These are phyloP conservation scores for Chalciporus sphaerocephalus DNA, from an alignment of 768 basidiomycete genomes.

Conservation along the genomic window DNA sequence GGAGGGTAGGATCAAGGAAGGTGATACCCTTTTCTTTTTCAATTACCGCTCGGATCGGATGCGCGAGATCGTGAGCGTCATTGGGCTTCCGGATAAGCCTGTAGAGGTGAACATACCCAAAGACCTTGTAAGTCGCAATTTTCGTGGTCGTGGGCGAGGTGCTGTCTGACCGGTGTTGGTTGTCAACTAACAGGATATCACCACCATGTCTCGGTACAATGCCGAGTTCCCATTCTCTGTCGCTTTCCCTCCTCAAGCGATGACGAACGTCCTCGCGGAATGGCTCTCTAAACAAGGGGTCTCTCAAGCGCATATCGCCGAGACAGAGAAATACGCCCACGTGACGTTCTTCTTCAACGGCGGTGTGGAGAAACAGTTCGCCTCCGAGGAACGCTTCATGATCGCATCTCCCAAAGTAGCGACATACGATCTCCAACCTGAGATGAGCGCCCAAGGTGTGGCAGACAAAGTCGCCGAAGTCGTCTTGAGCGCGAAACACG, in stretches of 20 bases:
- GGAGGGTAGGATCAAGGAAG: conserved; percentile 76
- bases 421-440: conserved; percentile 88
- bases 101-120: conserved; percentile 79
- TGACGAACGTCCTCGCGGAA: conserved; percentile 94
- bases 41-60: conserved; percentile 97
- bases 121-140: conserved; percentile 54
- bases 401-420: conserved; percentile 90
- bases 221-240: conserved; percentile 83
- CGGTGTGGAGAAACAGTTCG: conserved; percentile 89
- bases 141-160: neutral
- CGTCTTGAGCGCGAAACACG: conserved; percentile 60
- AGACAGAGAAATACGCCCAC: conserved; percentile 98
- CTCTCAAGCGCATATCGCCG: conserved; percentile 90
- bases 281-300: conserved; percentile 76
- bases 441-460: conserved; percentile 85
- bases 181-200: conserved; percentile 54
- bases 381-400: conserved; percentile 78
- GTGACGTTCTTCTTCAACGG: conserved; percentile 99
- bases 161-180: neutral
- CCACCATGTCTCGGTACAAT: conserved; percentile 94
- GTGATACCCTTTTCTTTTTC: conserved; percentile 91
- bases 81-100: conserved; percentile 79
- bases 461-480: conserved; percentile 92
- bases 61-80: conserved; percentile 81
- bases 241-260: conserved; percentile 90